These are phyloP conservation scores for Colletotrichum melonis DNA, from an alignment of 2,329 filamentous ascomycete genomes.

Conservation along the genomic window DNA sequence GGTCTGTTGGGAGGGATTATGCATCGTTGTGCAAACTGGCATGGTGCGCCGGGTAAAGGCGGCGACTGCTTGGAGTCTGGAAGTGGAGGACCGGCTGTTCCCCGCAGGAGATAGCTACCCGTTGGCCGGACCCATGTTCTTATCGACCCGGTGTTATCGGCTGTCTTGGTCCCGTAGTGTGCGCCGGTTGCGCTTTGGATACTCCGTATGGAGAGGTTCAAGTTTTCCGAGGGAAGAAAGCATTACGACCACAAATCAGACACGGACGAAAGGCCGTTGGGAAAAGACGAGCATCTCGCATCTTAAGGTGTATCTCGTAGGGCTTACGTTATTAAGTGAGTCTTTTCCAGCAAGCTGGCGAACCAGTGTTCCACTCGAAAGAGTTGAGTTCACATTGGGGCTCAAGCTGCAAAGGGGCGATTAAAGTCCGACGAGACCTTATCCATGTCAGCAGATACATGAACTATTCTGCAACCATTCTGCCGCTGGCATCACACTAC, in stretches of 20 bases:
- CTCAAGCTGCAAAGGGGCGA: no score
- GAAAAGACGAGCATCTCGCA: no score
- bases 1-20: background rate
- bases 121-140: background rate
- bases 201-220: background rate
- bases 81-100: background rate
- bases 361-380: no score
- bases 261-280: no score
- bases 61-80: background rate
- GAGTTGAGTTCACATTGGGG: no score
- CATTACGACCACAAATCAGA: background rate
- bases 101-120: slow-evolving; percentile 32
- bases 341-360: no score
- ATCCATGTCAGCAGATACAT: background rate
- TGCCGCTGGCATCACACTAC: background rate
- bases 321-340: no score
- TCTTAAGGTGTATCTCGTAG: no score
- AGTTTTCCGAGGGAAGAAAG: background rate
- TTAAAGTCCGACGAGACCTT: no score
- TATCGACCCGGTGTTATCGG: background rate
- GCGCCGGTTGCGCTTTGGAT: slow-evolving; percentile 15
- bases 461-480: background rate
- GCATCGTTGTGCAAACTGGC: background rate
- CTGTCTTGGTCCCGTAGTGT: background rate
- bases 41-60: slow-evolving; percentile 3